Base-by-base conservation (phyloP, 1,284 basidiomycete genomes). In the Papiliotrema fonsecae region DNA sequence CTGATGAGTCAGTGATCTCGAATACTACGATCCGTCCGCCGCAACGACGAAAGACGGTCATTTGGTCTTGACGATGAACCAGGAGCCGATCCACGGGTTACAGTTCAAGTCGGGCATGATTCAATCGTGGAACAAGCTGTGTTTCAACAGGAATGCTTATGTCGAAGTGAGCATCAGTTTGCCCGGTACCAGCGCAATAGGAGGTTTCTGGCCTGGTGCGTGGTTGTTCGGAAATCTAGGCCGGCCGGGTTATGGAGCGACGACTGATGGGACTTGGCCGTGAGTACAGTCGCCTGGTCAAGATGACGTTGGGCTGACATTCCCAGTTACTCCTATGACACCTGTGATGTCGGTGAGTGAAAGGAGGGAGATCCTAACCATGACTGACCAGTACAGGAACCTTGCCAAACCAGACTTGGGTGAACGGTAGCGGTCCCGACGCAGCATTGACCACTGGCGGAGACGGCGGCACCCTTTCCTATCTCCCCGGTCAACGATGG, bases 41-140 rank as follows among this genome's bases (percentile, higher is more conserved):
- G 76, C 92, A 47, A 87, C 82, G 2, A 98, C 94, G 2, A 75
- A 75, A 47, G 78, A 83, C 59, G 94, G 94, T 16, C 77, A 82
- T 34, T 80, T 98, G 31, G 79, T 86, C 60, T 85, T 98, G 62
- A 89, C 85, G 0, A 73, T 94, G 50, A 81, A 78, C 0, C 61
- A 81, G 58, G 83, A 82, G 61, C 62, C 76, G 42, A 85, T 77
- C 38, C 84, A 97, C 72, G 81, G 79, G 50, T 77, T 97, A 54
- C 75, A 88, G 61, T 94, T 85, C 68, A 78, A 83, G 44, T 75
- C 73, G 9, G 79, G 77, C 22, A 77, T 78, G 75, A 46, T 79
- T 18, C 76, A 76, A 52, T 69, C 72, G 0, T 79, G 78, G 78
- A 79, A 79, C 60, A 68, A 74, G 56, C 57, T 74, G 13, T 74